A percentile compares a stretch with the other conserved stretches of the same genome.
Conservation (phyloP, 2,329 filamentous ascomycete genomes). For the Aciculosporium take region DNA sequence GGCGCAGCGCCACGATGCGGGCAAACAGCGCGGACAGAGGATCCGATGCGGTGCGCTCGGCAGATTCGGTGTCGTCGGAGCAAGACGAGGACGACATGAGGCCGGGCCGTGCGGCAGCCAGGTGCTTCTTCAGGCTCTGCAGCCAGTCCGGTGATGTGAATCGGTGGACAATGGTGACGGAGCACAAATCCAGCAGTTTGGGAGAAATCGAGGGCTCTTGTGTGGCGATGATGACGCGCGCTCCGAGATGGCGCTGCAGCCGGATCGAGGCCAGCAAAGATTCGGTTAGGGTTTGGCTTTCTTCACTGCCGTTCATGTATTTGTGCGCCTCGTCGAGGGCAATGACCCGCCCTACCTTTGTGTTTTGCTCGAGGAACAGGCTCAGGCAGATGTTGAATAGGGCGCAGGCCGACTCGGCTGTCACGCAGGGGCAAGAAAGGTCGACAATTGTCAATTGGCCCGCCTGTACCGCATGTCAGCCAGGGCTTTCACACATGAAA, state of each 20-base stretch:
- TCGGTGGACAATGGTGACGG: constrained; percentile 56
- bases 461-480: constrained; percentile 6
- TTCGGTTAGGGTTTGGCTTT: constrained; percentile 45
- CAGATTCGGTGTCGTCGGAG: background rate
- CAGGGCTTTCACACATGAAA: too few relatives aligned
- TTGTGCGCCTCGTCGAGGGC: constrained; percentile 71
- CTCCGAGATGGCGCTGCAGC: constrained; percentile 54
- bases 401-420: constrained; percentile 49
- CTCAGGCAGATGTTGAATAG: constrained; percentile 60
- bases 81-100: background rate
- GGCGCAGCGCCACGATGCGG: constrained; percentile 26
- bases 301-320: constrained; percentile 45
- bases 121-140: constrained; percentile 24
- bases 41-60: background rate
- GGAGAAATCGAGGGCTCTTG: constrained; percentile 64
- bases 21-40: constrained; percentile 21
- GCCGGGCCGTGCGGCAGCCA: constrained; percentile 23
- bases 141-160: constrained; percentile 57
- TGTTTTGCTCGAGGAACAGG: constrained; percentile 44
- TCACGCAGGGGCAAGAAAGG: constrained; percentile 58
- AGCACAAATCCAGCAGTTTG: constrained; percentile 55
- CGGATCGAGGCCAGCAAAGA: constrained; percentile 49
- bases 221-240: constrained; percentile 56
- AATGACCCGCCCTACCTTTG: constrained; percentile 40
- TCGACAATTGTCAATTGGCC: constrained; percentile 39